phyloP scores from a whole-genome alignment of 768 basidiomycete species.

The Auricularia heimuer region DNA sequence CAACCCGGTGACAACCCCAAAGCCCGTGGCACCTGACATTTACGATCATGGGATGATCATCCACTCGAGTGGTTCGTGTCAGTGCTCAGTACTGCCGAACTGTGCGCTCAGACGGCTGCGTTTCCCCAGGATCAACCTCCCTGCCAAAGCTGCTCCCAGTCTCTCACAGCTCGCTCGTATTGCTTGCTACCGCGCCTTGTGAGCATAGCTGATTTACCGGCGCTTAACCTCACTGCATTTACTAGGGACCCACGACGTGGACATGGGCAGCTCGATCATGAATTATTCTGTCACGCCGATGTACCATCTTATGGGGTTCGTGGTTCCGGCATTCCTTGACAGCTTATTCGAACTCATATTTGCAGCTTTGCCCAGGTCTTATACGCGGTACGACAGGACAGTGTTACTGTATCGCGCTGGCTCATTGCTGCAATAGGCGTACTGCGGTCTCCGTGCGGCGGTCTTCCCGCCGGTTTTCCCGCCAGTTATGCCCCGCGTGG shows the following conservation, averaged over 20 bases:
- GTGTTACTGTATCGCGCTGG: neutral
- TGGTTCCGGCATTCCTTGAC: neutral
- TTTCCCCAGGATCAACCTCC: neutral
- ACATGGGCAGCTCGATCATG: neutral
- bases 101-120: neutral
- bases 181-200: neutral
- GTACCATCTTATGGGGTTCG: neutral
- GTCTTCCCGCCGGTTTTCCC: neutral
- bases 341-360: neutral
- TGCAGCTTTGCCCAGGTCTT: neutral
- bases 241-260: neutral
- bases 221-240: neutral
- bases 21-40: slow-evolving; percentile 8
- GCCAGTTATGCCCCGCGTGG: neutral
- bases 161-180: neutral
- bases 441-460: neutral
- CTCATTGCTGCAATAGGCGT: neutral
- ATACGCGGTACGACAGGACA: neutral
- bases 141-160: neutral
- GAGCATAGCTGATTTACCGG: neutral
- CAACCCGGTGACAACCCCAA: slow-evolving; percentile 7
- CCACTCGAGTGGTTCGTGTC: slow-evolving; percentile 18
- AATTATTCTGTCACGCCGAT: neutral
- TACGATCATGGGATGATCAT: slow-evolving; percentile 16
- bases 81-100: neutral